These are phyloP conservation scores for Delonix regia DNA, from an alignment of 306 rosid species.

Conservation along the genomic window DNA sequence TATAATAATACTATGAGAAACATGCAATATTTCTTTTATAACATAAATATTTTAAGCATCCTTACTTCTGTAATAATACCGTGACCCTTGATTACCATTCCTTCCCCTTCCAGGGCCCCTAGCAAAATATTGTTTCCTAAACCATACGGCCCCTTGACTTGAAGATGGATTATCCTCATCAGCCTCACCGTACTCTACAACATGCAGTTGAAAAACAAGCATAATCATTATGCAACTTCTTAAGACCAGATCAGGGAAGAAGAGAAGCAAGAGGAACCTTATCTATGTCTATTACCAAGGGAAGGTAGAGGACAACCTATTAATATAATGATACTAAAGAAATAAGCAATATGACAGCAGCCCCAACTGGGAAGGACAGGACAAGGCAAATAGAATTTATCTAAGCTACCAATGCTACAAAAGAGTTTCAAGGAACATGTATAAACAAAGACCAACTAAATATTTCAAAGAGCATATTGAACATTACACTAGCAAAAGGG, in stretches of 20 bases:
- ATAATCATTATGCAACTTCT: not conserved
- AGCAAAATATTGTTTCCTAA: conserved; percentile 29
- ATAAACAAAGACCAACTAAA: too few relatives aligned
- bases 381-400: conserved; percentile 7
- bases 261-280: not conserved
- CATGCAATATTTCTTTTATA: conserved; percentile 7
- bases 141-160: conserved; percentile 39
- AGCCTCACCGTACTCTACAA: conserved; percentile 36
- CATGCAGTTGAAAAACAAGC: conserved; percentile 1
- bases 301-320: not conserved
- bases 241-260: conserved; percentile 13
- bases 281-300: not conserved
- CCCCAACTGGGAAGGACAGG: not conserved
- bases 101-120: conserved; percentile 18
- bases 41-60: conserved; percentile 6
- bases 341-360: conserved; percentile 17
- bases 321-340: not conserved
- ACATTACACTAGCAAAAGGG: not conserved
- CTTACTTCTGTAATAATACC: conserved; percentile 38
- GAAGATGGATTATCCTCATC: conserved; percentile 36
- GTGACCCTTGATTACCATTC: conserved; percentile 26
- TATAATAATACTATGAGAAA: conserved; percentile 17
- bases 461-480: not conserved
- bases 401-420: conserved; percentile 13
- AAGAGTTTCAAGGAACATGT: too few relatives aligned